Percentiles rank a stretch among this genome's conserved stretches.
Conservation (phyloP, 495 filamentous ascomycete genomes). For the Penicillium flavigenum region DNA sequence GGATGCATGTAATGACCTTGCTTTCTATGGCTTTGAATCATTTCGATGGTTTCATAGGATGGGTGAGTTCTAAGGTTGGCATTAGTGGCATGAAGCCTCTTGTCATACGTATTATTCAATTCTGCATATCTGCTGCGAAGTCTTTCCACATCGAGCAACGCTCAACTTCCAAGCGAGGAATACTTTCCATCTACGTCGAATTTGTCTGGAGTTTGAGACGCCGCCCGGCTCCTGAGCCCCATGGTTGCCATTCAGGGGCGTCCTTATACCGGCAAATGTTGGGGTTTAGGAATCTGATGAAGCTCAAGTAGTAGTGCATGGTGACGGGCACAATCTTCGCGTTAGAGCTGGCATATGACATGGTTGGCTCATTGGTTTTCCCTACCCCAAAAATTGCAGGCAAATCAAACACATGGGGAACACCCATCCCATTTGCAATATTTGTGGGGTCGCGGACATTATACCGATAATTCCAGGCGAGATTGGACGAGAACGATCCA, state of each 20-base stretch:
- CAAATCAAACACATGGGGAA: slow-evolving; percentile 62
- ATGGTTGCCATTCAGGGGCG: slow-evolving; percentile 47
- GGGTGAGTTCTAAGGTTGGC: too few relatives aligned
- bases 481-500: slow-evolving; percentile 29
- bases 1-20: too few relatives aligned
- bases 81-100: too few relatives aligned
- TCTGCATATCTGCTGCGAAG: slow-evolving; percentile 20
- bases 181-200: slow-evolving; percentile 53
- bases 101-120: slow-evolving; percentile 6
- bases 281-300: slow-evolving; percentile 60
- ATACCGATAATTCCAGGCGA: slow-evolving; percentile 60
- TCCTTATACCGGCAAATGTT: slow-evolving; percentile 43
- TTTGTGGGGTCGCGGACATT: slow-evolving; percentile 56
- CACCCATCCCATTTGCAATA: slow-evolving; percentile 54
- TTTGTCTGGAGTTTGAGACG: slow-evolving; percentile 52
- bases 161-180: slow-evolving; percentile 37
- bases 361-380: slow-evolving; percentile 23
- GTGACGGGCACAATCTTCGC: slow-evolving; percentile 51
- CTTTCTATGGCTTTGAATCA: too few relatives aligned
- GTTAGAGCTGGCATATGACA: slow-evolving; percentile 37
- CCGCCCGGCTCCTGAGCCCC: slow-evolving; percentile 26
- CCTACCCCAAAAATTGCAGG: slow-evolving; percentile 54
- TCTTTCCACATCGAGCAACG: slow-evolving; percentile 49
- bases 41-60: too few relatives aligned
- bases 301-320: slow-evolving; percentile 65